Conservation (phyloP, 306 rosid genomes). For the Dalbergia oliveri region DNA sequence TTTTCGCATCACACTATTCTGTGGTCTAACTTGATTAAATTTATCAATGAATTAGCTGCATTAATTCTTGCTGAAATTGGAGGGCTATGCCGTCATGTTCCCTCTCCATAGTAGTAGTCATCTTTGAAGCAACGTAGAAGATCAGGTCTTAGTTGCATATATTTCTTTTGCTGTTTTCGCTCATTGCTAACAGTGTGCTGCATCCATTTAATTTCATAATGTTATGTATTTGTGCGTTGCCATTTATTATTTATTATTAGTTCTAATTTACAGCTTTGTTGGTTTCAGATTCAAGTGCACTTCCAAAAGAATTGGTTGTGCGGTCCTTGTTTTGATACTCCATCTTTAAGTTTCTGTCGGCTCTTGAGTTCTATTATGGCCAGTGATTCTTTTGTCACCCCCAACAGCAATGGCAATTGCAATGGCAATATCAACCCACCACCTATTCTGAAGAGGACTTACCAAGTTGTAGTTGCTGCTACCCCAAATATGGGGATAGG, state of each 20-base stretch:
- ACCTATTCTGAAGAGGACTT: constrained; percentile 70
- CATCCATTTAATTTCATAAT: not conserved
- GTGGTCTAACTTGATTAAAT: constrained; percentile 3
- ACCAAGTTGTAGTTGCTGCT: constrained; percentile 95
- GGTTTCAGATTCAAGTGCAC: constrained; percentile 61
- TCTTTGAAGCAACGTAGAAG: not conserved
- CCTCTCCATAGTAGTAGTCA: not conserved
- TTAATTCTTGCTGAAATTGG: constrained; percentile 5
- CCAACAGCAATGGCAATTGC: constrained; percentile 54
- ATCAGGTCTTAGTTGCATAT: not conserved
- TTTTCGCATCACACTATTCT: not conserved
- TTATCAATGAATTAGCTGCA: constrained; percentile 4
- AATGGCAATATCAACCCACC: constrained; percentile 56
- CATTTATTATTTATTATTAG: constrained; percentile 24
- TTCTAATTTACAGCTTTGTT: not conserved
- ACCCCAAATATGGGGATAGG: constrained; percentile 88
- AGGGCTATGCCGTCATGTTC: not conserved
- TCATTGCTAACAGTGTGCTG: not conserved
- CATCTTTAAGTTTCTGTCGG: constrained; percentile 39
- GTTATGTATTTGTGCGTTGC: not conserved
- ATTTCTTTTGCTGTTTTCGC: not conserved
- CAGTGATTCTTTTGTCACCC: constrained; percentile 53
- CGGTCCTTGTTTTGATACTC: constrained; percentile 46
- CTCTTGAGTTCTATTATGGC: constrained; percentile 64
- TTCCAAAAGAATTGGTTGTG: constrained; percentile 59